Conservation (phyloP, 768 basidiomycete genomes). For the Hygrocybe punicea region DNA sequence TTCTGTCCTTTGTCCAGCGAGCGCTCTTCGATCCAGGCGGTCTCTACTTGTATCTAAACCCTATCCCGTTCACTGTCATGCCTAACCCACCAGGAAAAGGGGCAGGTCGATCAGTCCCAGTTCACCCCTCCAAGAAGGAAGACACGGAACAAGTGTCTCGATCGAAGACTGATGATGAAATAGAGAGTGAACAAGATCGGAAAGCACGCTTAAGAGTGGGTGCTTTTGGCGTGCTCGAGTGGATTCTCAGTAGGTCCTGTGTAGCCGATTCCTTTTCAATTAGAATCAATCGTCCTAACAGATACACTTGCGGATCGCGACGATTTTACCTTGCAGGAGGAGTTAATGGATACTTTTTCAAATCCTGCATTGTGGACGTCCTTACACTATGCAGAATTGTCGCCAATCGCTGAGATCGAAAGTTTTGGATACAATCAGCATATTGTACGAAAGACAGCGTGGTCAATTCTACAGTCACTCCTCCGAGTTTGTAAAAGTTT, state of each 20-base stretch:
- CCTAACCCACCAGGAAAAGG: slow-evolving; percentile 27
- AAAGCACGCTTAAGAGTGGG: slow-evolving; percentile 66
- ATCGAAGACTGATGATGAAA: slow-evolving; percentile 53
- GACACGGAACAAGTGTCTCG: slow-evolving; percentile 17
- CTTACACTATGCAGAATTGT: slow-evolving; percentile 43
- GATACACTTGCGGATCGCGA: background rate
- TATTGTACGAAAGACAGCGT: slow-evolving; percentile 66
- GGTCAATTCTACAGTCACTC: slow-evolving; percentile 51
- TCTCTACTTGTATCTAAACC: slow-evolving; percentile 61
- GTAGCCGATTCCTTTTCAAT: slow-evolving; percentile 1
- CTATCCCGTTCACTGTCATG: slow-evolving; percentile 45
- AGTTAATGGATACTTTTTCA: slow-evolving; percentile 39
- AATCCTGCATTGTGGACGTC: slow-evolving; percentile 61
- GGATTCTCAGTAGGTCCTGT: slow-evolving; percentile 54
- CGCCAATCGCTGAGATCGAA: slow-evolving; percentile 43
- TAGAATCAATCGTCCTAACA: slow-evolving; percentile 5
- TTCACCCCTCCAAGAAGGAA: slow-evolving; percentile 15
- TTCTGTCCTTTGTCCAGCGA: slow-evolving; percentile 52
- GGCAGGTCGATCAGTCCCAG: slow-evolving; percentile 15
- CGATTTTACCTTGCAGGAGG: slow-evolving; percentile 17
- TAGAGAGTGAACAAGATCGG: slow-evolving; percentile 69
- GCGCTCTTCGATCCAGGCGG: slow-evolving; percentile 59
- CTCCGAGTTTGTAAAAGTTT: slow-evolving; percentile 47
- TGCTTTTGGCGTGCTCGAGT: slow-evolving; percentile 61
- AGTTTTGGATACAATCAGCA: slow-evolving; percentile 66